phyloP scores from a whole-genome alignment of 2,329 filamentous ascomycete genomes.

The Colletotrichum sansevieriae region DNA sequence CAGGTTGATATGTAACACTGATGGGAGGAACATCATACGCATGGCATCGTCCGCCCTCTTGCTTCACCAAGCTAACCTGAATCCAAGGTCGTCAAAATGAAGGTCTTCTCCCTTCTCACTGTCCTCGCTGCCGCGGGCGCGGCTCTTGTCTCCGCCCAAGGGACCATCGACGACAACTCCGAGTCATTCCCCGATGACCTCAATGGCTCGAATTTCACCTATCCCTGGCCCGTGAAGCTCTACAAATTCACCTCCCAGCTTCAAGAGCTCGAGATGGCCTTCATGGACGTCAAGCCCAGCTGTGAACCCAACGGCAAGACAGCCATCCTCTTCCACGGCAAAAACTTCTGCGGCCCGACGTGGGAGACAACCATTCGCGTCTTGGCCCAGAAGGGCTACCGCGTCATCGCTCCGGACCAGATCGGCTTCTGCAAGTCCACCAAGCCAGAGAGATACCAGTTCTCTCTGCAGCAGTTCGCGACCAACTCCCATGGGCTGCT shows the following conservation, averaged over 20 bases:
- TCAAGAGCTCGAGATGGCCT: conserved; percentile 65
- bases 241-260: conserved; percentile 63
- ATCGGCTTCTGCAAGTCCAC: conserved; percentile 70
- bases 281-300: conserved; percentile 63
- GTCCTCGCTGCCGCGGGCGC: conserved; percentile 39
- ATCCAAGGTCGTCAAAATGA: conserved; percentile 41
- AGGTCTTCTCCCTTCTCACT: conserved; percentile 35
- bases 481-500: conserved; percentile 65
- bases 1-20: not conserved
- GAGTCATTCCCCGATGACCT: conserved; percentile 56
- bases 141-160: conserved; percentile 45
- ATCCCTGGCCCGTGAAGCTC: conserved; percentile 63
- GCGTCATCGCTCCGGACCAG: conserved; percentile 67
- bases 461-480: conserved; percentile 64
- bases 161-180: conserved; percentile 50
- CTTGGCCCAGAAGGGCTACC: conserved; percentile 59
- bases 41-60: not conserved
- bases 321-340: conserved; percentile 65
- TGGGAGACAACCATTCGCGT: conserved; percentile 62
- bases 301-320: conserved; percentile 54
- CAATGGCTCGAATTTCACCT: conserved; percentile 65
- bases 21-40: not conserved
- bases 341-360: conserved; percentile 68
- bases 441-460: conserved; percentile 65
- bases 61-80: conserved; percentile 3